A percentile compares a stretch with the other conserved stretches of the same genome.
Conservation (phyloP, 768 basidiomycete species). For the Polyporus arcularius region DNA sequence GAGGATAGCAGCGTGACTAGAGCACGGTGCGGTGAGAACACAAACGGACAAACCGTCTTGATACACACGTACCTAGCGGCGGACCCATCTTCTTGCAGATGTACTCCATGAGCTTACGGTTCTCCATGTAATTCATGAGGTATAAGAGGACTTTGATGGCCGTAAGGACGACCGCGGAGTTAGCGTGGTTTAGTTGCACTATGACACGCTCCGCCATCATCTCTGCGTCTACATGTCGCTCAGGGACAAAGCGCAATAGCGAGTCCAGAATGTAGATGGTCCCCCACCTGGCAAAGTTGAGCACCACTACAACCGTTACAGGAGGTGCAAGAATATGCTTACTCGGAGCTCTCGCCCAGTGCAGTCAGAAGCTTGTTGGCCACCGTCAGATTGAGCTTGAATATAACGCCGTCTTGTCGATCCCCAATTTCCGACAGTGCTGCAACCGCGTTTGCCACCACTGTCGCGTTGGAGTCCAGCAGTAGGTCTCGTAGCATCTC, state of each 20-base stretch:
- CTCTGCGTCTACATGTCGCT: slow-evolving; percentile 85
- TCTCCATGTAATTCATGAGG: slow-evolving; percentile 99
- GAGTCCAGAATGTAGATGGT: slow-evolving; percentile 98
- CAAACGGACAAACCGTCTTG: neutral
- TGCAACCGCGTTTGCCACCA: slow-evolving; percentile 96
- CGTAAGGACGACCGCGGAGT: slow-evolving; percentile 98
- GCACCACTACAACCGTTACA: slow-evolving; percentile 2
- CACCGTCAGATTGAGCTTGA: slow-evolving; percentile 83
- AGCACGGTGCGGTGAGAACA: neutral
- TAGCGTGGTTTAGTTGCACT: slow-evolving; percentile 94
- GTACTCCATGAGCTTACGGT: slow-evolving; percentile 78
- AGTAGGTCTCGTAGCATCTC: slow-evolving; percentile 89
- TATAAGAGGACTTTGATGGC: slow-evolving; percentile 95
- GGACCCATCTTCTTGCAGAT: slow-evolving; percentile 99
- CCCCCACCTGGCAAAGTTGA: slow-evolving; percentile 73
- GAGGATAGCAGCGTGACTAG: slow-evolving; percentile 93
- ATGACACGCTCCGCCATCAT: slow-evolving; percentile 94
- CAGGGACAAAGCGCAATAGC: slow-evolving; percentile 91
- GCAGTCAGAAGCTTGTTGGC: slow-evolving; percentile 91
- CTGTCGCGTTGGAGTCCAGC: slow-evolving; percentile 92
- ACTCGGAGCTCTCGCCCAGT: slow-evolving; percentile 97
- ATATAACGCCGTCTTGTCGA: slow-evolving; percentile 89
- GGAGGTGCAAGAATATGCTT: slow-evolving; percentile 37
- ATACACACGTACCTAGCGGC: slow-evolving; percentile 68
- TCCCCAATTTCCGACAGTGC: slow-evolving; percentile 97